Conservation (phyloP, 1,139 yeast species). For the Debaryomyces udenii region DNA sequence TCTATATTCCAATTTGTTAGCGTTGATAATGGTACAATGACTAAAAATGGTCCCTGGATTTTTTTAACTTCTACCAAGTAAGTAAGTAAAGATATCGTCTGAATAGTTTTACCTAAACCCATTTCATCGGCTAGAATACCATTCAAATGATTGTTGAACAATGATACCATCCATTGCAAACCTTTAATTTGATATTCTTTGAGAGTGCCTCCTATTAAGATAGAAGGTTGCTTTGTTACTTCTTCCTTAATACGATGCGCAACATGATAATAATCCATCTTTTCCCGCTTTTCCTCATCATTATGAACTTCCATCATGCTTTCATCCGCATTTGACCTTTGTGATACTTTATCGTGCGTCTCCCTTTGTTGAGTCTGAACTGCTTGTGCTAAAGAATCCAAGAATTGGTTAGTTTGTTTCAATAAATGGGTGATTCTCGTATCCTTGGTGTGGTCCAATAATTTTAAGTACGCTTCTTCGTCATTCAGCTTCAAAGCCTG, state of each 20-base stretch:
- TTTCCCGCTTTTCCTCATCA: slow-evolving; percentile 56
- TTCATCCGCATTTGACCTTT: slow-evolving; percentile 21
- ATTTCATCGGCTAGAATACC: slow-evolving; percentile 97
- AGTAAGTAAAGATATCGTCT: slow-evolving; percentile 91
- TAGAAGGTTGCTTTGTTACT: slow-evolving; percentile 62
- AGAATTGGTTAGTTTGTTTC: slow-evolving; percentile 75
- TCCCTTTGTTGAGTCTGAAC: slow-evolving; percentile 75
- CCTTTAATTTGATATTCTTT: slow-evolving; percentile 95
- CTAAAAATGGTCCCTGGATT: slow-evolving; percentile 70
- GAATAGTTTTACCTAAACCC: slow-evolving; percentile 97
- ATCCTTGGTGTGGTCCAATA: slow-evolving; percentile 81
- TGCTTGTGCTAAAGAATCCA: slow-evolving; percentile 76
- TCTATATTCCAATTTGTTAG: slow-evolving; percentile 85
- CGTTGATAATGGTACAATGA: slow-evolving; percentile 82
- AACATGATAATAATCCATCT: slow-evolving; percentile 75
- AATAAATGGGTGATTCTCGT: slow-evolving; percentile 80
- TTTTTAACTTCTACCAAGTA: slow-evolving; percentile 80
- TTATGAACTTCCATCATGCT: slow-evolving; percentile 20
- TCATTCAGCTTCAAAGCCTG: slow-evolving; percentile 84
- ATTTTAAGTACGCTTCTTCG: slow-evolving; percentile 81
- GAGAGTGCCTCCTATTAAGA: slow-evolving; percentile 81
- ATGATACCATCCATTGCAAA: slow-evolving; percentile 96
- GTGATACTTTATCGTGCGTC: slow-evolving; percentile 38
- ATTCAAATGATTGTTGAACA: slow-evolving; percentile 88
- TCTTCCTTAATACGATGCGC: slow-evolving; percentile 76